phyloP scores from a whole-genome alignment of 2,329 filamentous ascomycete species.

The Penicillium thymicola region DNA sequence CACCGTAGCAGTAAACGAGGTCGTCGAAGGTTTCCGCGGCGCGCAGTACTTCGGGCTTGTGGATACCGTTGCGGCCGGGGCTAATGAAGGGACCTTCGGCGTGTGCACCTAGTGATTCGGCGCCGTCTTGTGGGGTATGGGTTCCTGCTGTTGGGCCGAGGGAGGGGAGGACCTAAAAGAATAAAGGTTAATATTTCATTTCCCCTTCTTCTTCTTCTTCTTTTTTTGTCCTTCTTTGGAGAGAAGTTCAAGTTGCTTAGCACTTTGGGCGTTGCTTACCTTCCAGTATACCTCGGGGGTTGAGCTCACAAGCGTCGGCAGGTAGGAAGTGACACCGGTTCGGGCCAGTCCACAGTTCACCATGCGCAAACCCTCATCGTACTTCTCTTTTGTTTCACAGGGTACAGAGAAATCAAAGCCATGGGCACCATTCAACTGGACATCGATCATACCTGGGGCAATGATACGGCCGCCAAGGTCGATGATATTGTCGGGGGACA shows the following conservation, averaged over 20 bases:
- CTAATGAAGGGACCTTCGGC: slow-evolving; percentile 87
- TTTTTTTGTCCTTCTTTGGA: not conserved
- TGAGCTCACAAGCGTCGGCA: slow-evolving; percentile 76
- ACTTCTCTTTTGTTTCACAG: slow-evolving; percentile 61
- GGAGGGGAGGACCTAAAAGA: slow-evolving; percentile 61
- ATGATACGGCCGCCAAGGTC: slow-evolving; percentile 81
- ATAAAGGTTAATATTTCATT: not conserved
- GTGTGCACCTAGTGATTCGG: slow-evolving; percentile 85
- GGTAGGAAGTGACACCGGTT: slow-evolving; percentile 83
- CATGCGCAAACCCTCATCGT: slow-evolving; percentile 67
- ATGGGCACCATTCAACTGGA: slow-evolving; percentile 87
- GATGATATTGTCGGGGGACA: slow-evolving; percentile 66
- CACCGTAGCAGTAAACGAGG: slow-evolving; percentile 56
- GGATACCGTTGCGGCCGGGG: slow-evolving; percentile 80
- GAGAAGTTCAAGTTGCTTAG: not conserved
- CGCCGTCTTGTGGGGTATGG: slow-evolving; percentile 63
- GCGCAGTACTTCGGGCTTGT: slow-evolving; percentile 70
- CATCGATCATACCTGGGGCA: slow-evolving; percentile 82
- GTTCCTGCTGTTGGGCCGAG: slow-evolving; percentile 66
- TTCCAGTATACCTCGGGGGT: slow-evolving; percentile 76
- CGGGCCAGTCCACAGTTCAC: slow-evolving; percentile 69
- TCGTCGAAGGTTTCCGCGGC: slow-evolving; percentile 63
- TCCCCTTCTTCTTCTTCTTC: no score
- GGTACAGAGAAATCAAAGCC: slow-evolving; percentile 89
- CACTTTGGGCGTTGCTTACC: slow-evolving; percentile 39